Percentiles rank a stretch among this genome's conserved stretches.
phyloP scores from a whole-genome alignment of 176 grass and related monocot species.

The Aegilops longissima region DNA sequence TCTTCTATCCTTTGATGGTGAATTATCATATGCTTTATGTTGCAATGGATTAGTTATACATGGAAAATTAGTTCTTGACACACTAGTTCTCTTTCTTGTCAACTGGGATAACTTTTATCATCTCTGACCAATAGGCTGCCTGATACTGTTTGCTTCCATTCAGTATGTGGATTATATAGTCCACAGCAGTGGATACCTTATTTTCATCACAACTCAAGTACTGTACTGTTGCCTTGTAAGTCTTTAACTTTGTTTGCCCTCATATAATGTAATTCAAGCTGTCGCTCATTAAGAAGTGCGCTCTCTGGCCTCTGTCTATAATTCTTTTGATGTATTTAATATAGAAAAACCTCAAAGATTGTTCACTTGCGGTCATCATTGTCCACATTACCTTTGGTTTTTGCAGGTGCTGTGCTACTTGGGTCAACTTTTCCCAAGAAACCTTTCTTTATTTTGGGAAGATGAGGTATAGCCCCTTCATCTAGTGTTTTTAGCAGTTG shows the following conservation, averaged over 20 bases:
- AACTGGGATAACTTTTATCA: constrained; percentile 16
- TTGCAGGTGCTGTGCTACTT: constrained; percentile 87
- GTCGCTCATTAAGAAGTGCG: constrained; percentile 19
- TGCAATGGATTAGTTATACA: background rate
- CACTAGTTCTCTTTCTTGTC: constrained; percentile 2
- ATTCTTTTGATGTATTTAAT: constrained; percentile 1
- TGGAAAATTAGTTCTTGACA: background rate
- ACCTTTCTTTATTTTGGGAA: constrained; percentile 91
- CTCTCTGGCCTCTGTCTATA: background rate
- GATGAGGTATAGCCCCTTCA: constrained; percentile 80
- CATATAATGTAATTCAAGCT: constrained; percentile 15
- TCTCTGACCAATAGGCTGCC: background rate
- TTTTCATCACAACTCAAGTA: background rate
- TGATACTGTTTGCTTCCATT: constrained; percentile 31
- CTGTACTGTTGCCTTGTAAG: background rate
- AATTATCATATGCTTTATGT: constrained; percentile 11
- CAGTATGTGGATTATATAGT: background rate
- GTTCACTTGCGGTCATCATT: constrained; percentile 10
- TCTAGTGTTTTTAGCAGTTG: constrained; percentile 27
- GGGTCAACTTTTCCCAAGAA: constrained; percentile 85
- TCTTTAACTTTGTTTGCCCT: constrained; percentile 5
- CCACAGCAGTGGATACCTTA: background rate
- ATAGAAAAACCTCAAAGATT: constrained; percentile 2
- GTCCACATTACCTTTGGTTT: constrained; percentile 10
- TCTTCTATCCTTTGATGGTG: constrained; percentile 14